These are phyloP conservation scores for Trametes punicea DNA, from an alignment of 768 basidiomycete genomes.

Conservation along the genomic window DNA sequence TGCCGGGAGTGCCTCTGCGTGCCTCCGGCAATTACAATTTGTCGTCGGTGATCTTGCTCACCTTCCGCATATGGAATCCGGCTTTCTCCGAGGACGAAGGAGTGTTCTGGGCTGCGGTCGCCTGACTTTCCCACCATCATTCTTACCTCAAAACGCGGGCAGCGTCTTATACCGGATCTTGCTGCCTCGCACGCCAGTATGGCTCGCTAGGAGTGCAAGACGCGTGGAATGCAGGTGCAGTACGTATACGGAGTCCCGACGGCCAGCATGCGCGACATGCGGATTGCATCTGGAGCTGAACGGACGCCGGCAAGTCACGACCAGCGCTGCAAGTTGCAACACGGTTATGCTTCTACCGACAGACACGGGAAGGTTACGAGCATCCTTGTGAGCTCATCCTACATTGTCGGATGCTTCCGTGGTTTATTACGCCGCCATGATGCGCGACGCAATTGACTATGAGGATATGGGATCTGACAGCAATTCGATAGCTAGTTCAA, in stretches of 20 bases:
- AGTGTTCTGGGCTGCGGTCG: conserved; percentile 1
- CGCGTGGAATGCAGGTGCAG: neutral
- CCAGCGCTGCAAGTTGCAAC: no score
- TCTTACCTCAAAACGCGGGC: neutral
- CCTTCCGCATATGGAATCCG: neutral
- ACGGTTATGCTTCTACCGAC: no score
- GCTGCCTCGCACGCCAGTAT: no score
- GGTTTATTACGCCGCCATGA: no score
- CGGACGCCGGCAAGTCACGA: no score
- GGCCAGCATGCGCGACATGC: no score
- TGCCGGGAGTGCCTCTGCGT: neutral
- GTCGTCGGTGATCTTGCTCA: conserved; percentile 3
- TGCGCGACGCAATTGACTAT: no score
- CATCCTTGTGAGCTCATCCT: no score
- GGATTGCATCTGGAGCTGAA: no score
- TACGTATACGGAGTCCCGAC: neutral
- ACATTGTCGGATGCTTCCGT: no score
- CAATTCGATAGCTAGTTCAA: neutral
- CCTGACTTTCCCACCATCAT: neutral
- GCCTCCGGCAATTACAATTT: neutral
- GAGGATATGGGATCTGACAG: no score
- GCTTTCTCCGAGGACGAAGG: neutral
- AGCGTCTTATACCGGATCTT: neutral
- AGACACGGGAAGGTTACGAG: no score
- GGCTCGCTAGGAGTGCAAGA: neutral